These are phyloP conservation scores for Podospora tetraspora DNA, from an alignment of 495 filamentous ascomycete genomes.

Conservation along the genomic window DNA sequence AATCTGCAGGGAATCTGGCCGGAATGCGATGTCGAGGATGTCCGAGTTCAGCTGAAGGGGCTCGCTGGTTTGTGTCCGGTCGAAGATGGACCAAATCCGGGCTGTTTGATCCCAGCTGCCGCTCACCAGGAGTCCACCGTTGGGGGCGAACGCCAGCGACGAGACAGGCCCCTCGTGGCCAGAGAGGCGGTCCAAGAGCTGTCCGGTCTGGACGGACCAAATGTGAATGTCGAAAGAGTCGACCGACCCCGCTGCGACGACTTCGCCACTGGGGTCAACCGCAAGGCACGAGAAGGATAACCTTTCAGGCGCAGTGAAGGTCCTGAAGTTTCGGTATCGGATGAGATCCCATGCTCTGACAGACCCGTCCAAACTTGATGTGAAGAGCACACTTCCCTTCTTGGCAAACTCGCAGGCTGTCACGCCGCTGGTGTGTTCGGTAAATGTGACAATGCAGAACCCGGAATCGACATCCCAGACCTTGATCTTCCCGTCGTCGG, in stretches of 20 bases:
- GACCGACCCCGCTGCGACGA: slow-evolving; percentile 88
- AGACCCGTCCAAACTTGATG: slow-evolving; percentile 87
- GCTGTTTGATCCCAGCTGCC: slow-evolving; percentile 96
- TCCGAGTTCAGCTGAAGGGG: slow-evolving; percentile 86
- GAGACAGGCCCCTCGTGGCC: slow-evolving; percentile 94
- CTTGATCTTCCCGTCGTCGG: slow-evolving; percentile 96
- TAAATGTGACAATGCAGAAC: slow-evolving; percentile 97
- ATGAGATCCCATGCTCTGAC: slow-evolving; percentile 95
- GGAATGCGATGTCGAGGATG: slow-evolving; percentile 77
- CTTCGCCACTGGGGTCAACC: slow-evolving; percentile 93
- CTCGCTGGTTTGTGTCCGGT: slow-evolving; percentile 87
- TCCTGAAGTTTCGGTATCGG: slow-evolving; percentile 92
- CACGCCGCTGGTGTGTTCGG: slow-evolving; percentile 90
- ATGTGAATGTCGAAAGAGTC: slow-evolving; percentile 97
- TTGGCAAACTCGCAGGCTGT: slow-evolving; percentile 95
- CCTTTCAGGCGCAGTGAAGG: slow-evolving; percentile 87
- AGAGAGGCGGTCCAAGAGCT: slow-evolving; percentile 81
- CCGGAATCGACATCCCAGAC: slow-evolving; percentile 95
- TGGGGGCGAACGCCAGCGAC: slow-evolving; percentile 77
- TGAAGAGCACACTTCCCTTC: slow-evolving; percentile 91
- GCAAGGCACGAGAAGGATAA: slow-evolving; percentile 89
- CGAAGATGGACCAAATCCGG: slow-evolving; percentile 91
- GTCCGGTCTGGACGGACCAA: slow-evolving; percentile 97
- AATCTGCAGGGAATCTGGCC: slow-evolving; percentile 85
- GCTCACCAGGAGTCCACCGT: slow-evolving; percentile 75